Evolutionary conservation across 805 yeast species (phyloP), one percentile per base, ranked within the genome.

Genomic region (Nakazawaea holstii): DNA sequence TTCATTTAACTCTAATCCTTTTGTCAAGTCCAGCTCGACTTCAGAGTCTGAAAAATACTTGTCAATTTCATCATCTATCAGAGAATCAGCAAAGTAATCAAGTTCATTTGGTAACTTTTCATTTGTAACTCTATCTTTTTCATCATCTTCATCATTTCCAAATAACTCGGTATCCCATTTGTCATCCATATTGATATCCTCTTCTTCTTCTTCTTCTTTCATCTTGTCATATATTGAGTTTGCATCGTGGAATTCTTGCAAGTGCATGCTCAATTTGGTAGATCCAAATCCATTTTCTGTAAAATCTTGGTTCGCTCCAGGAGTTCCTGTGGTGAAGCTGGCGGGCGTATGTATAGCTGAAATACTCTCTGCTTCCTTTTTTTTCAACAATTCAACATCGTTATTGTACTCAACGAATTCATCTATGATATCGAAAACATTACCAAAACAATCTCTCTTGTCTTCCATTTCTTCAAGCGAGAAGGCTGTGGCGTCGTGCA

Each of bases 1-100:
- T 20, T 20, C 24, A 20, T 20, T 30, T 30, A 6, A n/a, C 4
- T 33, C 36, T 9, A 13, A 8, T 13, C 14, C 36, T 33, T 13
- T 41, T 13, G 24, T 30, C 29, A 48, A 15, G 52, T 52, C 39
- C 37, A 17, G 39, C 36, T 41, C 44, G 27, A 37, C 38, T 17
- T 38, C 50, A 27, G 43, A 28, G 17, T 46, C 50, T 5, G 44
- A 27, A 13, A 41, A 38, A 29, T 41, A 39, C 39, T 38, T 50
- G 31, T 56, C 55, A 32, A 52, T 51, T 40, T 63, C 69, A 27
- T 66, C 68, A 14, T 61, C 66, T 39, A 50, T 50, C 44, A 43
- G 38, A n/a, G 41, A 32, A 28, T 61, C 65, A n/a, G 63, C 66
- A 47, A 62, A 61, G 28, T 61, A 51, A 26, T 61, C 67, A 26